phyloP scores from a whole-genome alignment of 192 early-diverging fungal genomes.

The Piromyces finnis region DNA sequence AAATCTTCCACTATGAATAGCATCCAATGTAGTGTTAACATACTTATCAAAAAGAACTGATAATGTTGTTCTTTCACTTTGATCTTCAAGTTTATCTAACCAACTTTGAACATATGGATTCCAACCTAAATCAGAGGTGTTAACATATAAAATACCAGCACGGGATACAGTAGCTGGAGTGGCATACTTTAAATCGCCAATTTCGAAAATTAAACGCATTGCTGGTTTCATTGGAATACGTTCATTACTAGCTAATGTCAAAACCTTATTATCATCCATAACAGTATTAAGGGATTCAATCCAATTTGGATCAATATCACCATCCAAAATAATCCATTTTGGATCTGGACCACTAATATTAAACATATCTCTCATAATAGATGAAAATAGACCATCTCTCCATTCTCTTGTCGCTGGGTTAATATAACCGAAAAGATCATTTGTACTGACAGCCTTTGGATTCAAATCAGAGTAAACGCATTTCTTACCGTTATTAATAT shows the following conservation, averaged over 20 bases:
- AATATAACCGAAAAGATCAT: conserved; percentile 48
- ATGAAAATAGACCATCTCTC: conserved; percentile 48
- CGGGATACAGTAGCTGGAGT: conserved; percentile 50
- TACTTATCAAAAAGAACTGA: conserved; percentile 41
- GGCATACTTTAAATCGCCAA: conserved; percentile 46
- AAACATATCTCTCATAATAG: conserved; percentile 38
- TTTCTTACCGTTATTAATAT: conserved; percentile 33
- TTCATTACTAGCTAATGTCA: conserved; percentile 41
- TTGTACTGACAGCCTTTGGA: conserved; percentile 45
- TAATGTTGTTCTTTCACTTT: conserved; percentile 31
- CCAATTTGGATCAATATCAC: conserved; percentile 50
- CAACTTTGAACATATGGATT: conserved; percentile 48
- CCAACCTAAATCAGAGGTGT: conserved; percentile 41
- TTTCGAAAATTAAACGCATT: conserved; percentile 47
- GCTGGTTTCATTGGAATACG: conserved; percentile 45
- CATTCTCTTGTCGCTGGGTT: conserved; percentile 46
- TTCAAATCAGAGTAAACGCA: conserved; percentile 35
- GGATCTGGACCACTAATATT: conserved; percentile 33
- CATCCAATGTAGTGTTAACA: conserved; percentile 35
- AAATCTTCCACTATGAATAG: conserved; percentile 29
- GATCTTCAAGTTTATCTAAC: conserved; percentile 44
- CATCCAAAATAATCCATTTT: conserved; percentile 45
- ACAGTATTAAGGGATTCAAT: conserved; percentile 49
- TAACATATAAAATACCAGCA: conserved; percentile 47
- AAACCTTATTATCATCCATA: conserved; percentile 55